Percentiles rank a stretch among this genome's conserved stretches.
phyloP scores from a whole-genome alignment of 2,329 filamentous ascomycete genomes.

The Aspergillus ustus region DNA sequence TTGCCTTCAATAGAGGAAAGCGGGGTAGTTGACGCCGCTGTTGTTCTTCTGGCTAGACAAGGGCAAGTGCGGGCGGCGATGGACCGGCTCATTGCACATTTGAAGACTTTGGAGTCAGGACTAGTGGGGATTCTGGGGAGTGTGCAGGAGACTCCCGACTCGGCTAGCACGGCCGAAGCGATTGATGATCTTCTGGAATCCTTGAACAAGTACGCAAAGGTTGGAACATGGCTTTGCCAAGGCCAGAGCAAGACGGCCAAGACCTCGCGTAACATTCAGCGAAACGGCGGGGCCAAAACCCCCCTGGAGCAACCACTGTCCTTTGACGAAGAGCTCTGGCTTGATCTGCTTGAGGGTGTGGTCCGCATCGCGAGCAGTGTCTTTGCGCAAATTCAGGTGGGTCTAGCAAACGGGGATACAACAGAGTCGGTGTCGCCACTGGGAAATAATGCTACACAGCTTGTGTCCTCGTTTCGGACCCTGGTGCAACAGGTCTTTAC shows the following conservation, averaged over 20 bases:
- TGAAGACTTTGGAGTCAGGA: constrained; percentile 78
- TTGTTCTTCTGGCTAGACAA: constrained; percentile 86
- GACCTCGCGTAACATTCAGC: constrained; percentile 32
- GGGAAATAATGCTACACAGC: constrained; percentile 41
- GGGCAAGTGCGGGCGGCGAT: constrained; percentile 84
- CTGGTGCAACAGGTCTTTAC: constrained; percentile 92
- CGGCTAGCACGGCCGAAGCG: constrained; percentile 64
- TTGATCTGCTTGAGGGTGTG: constrained; percentile 66
- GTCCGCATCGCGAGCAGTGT: constrained; percentile 68
- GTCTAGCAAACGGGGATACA: constrained; percentile 30
- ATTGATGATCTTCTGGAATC: constrained; percentile 75
- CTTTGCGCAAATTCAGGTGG: constrained; percentile 58
- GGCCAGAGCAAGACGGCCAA: constrained; percentile 71
- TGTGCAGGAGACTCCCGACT: constrained; percentile 60
- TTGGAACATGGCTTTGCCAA: constrained; percentile 95
- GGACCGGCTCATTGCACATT: constrained; percentile 78
- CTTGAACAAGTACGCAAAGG: constrained; percentile 85
- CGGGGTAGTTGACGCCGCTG: constrained; percentile 88
- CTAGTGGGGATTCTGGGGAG: constrained; percentile 74
- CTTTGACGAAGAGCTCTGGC: constrained; percentile 67
- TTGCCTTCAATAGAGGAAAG: constrained; percentile 87
- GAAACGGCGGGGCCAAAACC: constrained; percentile 44
- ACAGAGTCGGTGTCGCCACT: constrained; percentile 22
- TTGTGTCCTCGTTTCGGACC: constrained; percentile 71
- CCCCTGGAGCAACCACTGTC: constrained; percentile 62